Evolutionary conservation across 2,329 filamentous ascomycete species (phyloP), one percentile per base, ranked within the genome.

Genomic region (Annulohypoxylon truncatum): DNA sequence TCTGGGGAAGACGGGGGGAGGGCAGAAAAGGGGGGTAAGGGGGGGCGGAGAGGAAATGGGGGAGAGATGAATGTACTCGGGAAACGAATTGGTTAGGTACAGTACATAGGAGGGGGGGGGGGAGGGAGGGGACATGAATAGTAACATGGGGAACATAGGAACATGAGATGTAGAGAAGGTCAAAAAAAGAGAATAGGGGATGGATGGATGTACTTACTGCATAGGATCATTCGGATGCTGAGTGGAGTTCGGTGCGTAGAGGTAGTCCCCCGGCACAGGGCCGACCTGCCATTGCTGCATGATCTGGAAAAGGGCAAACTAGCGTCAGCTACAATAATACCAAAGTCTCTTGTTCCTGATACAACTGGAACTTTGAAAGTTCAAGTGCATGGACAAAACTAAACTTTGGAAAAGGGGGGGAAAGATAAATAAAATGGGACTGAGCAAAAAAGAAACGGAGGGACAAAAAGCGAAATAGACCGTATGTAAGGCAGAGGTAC

Each of bases 251-350:
- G 82, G 79, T 24, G 28, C 20, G 80, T 85, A 86, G 73, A 87
- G 82, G 80, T 54, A 54, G 10, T 86, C 86, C 79, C 86, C 84
- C 80, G 85, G 85, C 79, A 87, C 82, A 72, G 85, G 84, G 80
- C 85, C 84, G 78, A 87, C 83, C 79, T 87, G 84, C 85, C 85
- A 87, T 79, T 87, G 84, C 81, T 87, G 83, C 85, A 87, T 87
- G 79, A 79, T 84, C 84, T 86, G 75, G 67, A 70, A 70, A 68
- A 68, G 57, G 68, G 68, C 57, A 74, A 74, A 74, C 70, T 73
- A 74, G 72, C 66, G 74, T 77, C 63, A 77, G 75, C 68, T 73
- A 73, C 51, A 67, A 50, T 44, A 60, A 65, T 61, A 62, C 59
- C 31, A 64, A 63, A 13, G 53, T 59, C 31, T 61, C 57, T 66